These are phyloP conservation scores for Cadophora luteo-olivacea DNA, from an alignment of 2,329 filamentous ascomycete species.

Conservation along the genomic window DNA sequence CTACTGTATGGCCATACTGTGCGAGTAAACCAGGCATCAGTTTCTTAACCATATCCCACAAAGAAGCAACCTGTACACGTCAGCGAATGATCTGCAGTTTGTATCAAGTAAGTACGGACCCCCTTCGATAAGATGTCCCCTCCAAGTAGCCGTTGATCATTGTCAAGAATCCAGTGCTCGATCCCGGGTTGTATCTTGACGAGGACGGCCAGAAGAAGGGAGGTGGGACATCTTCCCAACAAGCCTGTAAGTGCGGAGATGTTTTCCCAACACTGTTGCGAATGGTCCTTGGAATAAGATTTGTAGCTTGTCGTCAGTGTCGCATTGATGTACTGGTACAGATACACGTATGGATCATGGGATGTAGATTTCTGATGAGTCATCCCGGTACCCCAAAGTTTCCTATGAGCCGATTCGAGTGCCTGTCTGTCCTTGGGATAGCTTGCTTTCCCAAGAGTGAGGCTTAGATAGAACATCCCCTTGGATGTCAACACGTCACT, in stretches of 20 bases:
- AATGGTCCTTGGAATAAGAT: conserved; percentile 47
- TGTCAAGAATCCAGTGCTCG: conserved; percentile 68
- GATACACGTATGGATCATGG: conserved; percentile 68
- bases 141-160: conserved; percentile 50
- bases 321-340: conserved; percentile 66
- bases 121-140: conserved; percentile 50
- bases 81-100: not conserved
- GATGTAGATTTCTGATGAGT: conserved; percentile 48
- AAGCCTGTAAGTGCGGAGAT: conserved; percentile 48
- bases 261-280: conserved; percentile 57
- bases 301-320: conserved; percentile 60
- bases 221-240: conserved; percentile 49
- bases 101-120: conserved; percentile 49
- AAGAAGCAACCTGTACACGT: conserved; percentile 14
- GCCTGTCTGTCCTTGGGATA: conserved; percentile 67
- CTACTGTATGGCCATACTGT: conserved; percentile 46
- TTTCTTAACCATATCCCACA: conserved; percentile 58
- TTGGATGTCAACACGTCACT: conserved; percentile 29
- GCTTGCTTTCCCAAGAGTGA: conserved; percentile 47
- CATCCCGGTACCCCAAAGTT: conserved; percentile 67
- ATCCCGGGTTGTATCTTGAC: conserved; percentile 67
- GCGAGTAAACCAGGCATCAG: conserved; percentile 45
- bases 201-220: conserved; percentile 62
- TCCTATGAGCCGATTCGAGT: conserved; percentile 68
- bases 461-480: conserved; percentile 43